These are phyloP conservation scores for Lizonia empirigonia DNA, from an alignment of 2,329 filamentous ascomycete species.

Conservation along the genomic window DNA sequence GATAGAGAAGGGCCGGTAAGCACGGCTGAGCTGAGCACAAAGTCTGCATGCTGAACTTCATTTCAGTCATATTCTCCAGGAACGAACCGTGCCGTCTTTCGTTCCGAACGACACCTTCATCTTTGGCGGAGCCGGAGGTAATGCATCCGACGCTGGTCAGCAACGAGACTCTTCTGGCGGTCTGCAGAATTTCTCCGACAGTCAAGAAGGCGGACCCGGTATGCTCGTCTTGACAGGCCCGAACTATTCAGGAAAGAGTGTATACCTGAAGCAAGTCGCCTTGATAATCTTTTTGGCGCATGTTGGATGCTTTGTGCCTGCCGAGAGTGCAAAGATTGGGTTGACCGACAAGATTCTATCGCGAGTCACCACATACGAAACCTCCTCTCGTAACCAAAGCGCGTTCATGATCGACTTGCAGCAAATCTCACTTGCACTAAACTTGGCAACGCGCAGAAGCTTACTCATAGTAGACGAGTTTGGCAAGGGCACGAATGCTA, in stretches of 20 bases:
- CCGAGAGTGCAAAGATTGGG: slow-evolving; percentile 75
- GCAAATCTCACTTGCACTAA: slow-evolving; percentile 79
- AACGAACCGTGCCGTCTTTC: slow-evolving; percentile 78
- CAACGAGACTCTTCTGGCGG: not conserved
- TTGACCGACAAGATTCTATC: slow-evolving; percentile 93
- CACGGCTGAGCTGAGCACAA: not conserved
- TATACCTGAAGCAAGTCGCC: slow-evolving; percentile 92
- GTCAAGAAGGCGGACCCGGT: slow-evolving; percentile 56
- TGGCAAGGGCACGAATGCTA: slow-evolving; percentile 69
- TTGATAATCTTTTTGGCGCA: slow-evolving; percentile 92
- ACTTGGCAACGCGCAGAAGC: slow-evolving; percentile 74
- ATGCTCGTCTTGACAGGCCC: slow-evolving; percentile 87
- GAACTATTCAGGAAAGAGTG: slow-evolving; percentile 95
- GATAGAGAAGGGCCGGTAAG: slow-evolving; percentile 74
- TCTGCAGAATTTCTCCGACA: not conserved
- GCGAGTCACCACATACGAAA: slow-evolving; percentile 76
- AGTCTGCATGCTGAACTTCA: not conserved
- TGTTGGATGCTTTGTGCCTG: slow-evolving; percentile 87
- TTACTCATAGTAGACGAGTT: slow-evolving; percentile 95
- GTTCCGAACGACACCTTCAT: slow-evolving; percentile 82
- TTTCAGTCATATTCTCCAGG: slow-evolving; percentile 77
- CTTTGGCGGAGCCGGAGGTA: slow-evolving; percentile 58
- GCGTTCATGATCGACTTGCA: slow-evolving; percentile 84
- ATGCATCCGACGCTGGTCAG: not conserved
- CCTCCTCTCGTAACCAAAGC: slow-evolving; percentile 67